Percentiles rank a stretch among this genome's conserved stretches.
Conservation (phyloP, 169 alveolate species). For the Toxoplasma gondii region DNA sequence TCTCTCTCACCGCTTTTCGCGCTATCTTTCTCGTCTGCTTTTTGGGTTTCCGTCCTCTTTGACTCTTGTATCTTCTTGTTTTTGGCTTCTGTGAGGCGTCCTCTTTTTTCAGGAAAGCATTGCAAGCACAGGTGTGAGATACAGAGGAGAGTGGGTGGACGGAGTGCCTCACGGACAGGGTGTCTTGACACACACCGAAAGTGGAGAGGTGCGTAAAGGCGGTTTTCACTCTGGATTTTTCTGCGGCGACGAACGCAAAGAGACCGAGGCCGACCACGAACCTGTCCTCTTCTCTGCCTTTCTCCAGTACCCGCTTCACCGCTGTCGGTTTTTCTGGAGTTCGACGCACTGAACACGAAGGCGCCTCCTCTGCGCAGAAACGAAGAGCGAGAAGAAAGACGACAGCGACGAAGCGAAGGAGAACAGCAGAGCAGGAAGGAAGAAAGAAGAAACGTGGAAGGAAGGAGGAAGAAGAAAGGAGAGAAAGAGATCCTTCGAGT, state of each 20-base stretch:
- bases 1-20: too few species aligned
- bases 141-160: slow-evolving; percentile 62
- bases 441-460: neutral
- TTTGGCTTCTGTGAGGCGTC: slow-evolving; percentile 16
- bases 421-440: neutral
- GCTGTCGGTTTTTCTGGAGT: neutral
- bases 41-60: too few species aligned
- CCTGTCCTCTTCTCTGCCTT: neutral
- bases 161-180: slow-evolving; percentile 67
- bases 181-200: neutral
- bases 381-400: neutral
- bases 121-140: slow-evolving; percentile 55
- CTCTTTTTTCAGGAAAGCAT: slow-evolving; percentile 51
- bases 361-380: neutral
- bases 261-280: neutral
- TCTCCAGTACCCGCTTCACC: neutral
- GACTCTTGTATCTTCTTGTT: too few species aligned
- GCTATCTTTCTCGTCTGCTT: neutral
- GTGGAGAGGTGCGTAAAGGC: slow-evolving; percentile 45
- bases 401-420: neutral
- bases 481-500: neutral
- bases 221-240: slow-evolving; percentile 43
- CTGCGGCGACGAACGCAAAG: neutral
- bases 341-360: neutral
- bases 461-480: neutral